Evolutionary conservation across 2,329 filamentous ascomycete genomes (phyloP), one percentile per base, ranked within the genome.

Genomic region (Aspergillus aculeatus): DNA sequence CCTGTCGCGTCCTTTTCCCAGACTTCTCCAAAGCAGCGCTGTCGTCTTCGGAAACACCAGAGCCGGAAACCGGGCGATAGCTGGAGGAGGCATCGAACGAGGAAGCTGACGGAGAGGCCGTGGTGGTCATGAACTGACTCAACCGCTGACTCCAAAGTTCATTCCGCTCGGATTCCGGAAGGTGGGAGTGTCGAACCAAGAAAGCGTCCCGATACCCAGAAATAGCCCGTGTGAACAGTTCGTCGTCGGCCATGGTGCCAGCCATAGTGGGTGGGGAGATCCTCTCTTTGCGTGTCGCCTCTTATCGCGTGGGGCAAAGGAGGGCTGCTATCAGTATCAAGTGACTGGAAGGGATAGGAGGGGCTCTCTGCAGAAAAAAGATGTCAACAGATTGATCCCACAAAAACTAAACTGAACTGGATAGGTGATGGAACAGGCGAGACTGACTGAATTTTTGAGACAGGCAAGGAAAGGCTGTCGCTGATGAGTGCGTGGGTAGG

Each of bases 1-100:
- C 73, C 72, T 76, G 75, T 73, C 78, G 73, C 69, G 69, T 64
- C 64, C 74, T 72, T 75, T 79, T 77, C 68, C 77, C 74, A 67
- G 73, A 71, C 66, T 71, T 73, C 59, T 72, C 71, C 56, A 68
- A 59, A 49, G 63, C 58, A 56, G 68, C 65, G 61, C 58, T 65
- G 57, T 63, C 58, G 48, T 64, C 54, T 49, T 67, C 65, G 54
- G 58, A 59, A 55, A 62, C 59, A 51, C 62, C 62, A 63, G 61
- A 64, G 54, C 65, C 59, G 61, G 61, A 41, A 41, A 66, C 62
- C 54, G 66, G 64, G 56, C 60, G 65, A 48, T 67, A 67, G 58
- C 58, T 62, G 50, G 62, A 52, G 31, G 62, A 62, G 52, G 59
- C 19, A 29, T 59, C 50, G 47, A 61, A 59, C 29, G 54, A 35